phyloP scores from a whole-genome alignment of 192 early-diverging fungal species.

The Diversispora epigaea region DNA sequence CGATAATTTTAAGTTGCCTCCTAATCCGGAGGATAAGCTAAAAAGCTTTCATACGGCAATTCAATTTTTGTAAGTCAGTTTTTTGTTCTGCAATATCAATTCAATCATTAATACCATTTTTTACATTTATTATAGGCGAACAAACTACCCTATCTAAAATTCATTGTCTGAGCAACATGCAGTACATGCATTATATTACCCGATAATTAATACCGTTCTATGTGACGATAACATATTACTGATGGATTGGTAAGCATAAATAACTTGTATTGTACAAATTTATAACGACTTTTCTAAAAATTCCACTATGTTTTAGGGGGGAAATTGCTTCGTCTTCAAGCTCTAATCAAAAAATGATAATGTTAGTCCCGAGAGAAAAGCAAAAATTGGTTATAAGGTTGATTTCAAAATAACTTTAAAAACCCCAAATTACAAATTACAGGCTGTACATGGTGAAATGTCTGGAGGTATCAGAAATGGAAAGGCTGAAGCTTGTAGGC shows the following conservation, averaged over 20 bases:
- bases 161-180: conserved; percentile 1
- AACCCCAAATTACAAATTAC: conserved; percentile 9
- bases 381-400: conserved; percentile 26
- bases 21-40: neutral
- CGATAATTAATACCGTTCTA: conserved; percentile 2
- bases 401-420: conserved; percentile 21
- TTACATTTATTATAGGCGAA: neutral
- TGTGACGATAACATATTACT: neutral
- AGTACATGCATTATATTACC: conserved; percentile 6
- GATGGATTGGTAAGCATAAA: conserved; percentile 9
- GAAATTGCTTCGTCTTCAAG: conserved; percentile 1
- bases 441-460: conserved; percentile 18
- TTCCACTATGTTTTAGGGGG: neutral
- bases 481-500: conserved; percentile 4
- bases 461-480: conserved; percentile 9
- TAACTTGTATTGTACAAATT: neutral
- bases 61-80: conserved; percentile 10
- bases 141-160: neutral
- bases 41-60: neutral
- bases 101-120: neutral
- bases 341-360: conserved; percentile 11
- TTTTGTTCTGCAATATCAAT: neutral
- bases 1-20: neutral
- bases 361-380: conserved; percentile 10
- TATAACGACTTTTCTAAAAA: neutral